Conservation (phyloP, 306 rosid genomes). For the Chamaecrista fasciculata region DNA sequence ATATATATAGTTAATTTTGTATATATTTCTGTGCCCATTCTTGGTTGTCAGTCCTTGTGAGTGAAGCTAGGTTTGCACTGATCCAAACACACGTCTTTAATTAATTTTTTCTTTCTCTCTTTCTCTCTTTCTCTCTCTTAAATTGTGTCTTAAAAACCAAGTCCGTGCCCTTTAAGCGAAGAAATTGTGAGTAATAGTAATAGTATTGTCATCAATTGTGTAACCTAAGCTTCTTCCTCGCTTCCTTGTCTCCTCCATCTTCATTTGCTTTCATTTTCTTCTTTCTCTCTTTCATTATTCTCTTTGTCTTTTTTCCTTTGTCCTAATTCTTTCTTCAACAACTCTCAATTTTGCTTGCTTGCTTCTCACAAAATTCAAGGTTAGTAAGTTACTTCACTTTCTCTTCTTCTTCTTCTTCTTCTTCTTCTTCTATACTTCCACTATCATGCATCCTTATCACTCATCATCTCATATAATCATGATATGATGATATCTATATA, state of each 20-base stretch:
- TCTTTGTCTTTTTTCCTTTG: constrained; percentile 51
- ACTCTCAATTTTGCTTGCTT: constrained; percentile 3
- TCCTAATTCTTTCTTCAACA: not conserved
- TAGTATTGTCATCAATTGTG: not conserved
- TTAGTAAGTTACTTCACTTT: constrained; percentile 30
- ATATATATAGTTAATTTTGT: constrained; percentile 21
- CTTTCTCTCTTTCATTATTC: constrained; percentile 1
- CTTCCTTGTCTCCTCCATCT: constrained; percentile 40
- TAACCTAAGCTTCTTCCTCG: constrained; percentile 42
- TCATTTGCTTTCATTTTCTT: constrained; percentile 12
- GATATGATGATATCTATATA: no score
- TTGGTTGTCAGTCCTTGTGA: constrained; percentile 55
- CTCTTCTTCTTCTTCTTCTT: not conserved
- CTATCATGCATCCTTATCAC: no score
- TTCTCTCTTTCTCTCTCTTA: constrained; percentile 32
- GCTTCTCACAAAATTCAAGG: constrained; percentile 39
- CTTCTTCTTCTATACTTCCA: constrained; percentile 2
- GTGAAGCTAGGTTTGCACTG: constrained; percentile 53
- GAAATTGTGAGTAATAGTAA: no score
- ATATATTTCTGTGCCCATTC: constrained; percentile 91
- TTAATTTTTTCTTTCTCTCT: no score
- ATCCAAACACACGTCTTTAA: constrained; percentile 53
- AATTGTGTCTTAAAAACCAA: constrained; percentile 53
- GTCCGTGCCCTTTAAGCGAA: constrained; percentile 97
- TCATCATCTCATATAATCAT: no score